Evolutionary conservation across 2,329 filamentous ascomycete genomes (phyloP).

Genomic region (Mycosphaerella arachidis): DNA sequence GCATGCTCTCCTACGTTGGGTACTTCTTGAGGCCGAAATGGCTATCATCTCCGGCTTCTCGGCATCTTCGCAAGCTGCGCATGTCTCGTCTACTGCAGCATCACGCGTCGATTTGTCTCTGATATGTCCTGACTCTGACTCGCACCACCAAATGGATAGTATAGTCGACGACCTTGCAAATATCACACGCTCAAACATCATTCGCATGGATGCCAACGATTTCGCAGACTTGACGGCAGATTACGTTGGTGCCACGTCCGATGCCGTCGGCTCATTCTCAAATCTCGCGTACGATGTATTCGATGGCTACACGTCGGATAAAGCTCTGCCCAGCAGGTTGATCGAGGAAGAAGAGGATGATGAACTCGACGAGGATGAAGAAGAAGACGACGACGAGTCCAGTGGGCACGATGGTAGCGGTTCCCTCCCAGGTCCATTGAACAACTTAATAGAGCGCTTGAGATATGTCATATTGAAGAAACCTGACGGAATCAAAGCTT

Average conservation of each 20-base stretch:
- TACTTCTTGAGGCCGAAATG: constrained; percentile 27
- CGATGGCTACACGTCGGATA: constrained; percentile 33
- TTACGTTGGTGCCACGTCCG: constrained; percentile 60
- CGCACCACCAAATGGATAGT: constrained; percentile 50
- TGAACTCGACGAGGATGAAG: constrained; percentile 42
- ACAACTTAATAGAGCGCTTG: constrained; percentile 20
- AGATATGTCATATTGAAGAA: constrained; percentile 22
- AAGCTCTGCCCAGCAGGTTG: constrained; percentile 12
- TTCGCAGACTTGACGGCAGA: constrained; percentile 65
- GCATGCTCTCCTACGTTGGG: constrained; percentile 19
- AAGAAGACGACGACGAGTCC: constrained; percentile 19
- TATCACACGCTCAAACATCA: constrained; percentile 60
- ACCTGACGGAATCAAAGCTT: constrained; percentile 17
- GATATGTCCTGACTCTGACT: constrained; percentile 53
- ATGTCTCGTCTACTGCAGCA: constrained; percentile 21
- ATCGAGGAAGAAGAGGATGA: constrained; percentile 34
- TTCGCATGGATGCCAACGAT: constrained; percentile 65
- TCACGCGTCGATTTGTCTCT: constrained; percentile 29
- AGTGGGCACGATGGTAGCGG: constrained; percentile 8
- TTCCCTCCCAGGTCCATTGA: constrained; percentile 8
- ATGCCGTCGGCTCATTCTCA: constrained; percentile 44
- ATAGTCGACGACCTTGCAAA: constrained; percentile 62
- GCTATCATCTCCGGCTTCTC: constrained; percentile 22
- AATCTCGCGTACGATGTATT: constrained; percentile 53
- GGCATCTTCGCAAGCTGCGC: constrained; percentile 13